Base-by-base conservation (phyloP, 176 grass and related monocot species). In the Oryza officinalis region DNA sequence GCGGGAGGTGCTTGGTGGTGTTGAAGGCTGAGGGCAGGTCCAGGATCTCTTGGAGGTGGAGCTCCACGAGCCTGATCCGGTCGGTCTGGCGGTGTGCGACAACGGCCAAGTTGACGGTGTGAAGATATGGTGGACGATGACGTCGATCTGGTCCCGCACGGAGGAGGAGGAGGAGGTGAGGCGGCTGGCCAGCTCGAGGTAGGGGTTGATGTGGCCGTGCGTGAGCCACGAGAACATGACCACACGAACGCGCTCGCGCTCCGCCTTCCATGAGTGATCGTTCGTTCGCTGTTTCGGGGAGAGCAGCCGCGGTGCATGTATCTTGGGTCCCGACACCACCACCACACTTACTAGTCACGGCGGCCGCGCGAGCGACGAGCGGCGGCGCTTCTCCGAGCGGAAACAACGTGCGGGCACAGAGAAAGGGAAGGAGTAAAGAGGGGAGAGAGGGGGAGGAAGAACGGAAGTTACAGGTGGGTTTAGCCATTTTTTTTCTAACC, bases 181-280 rank as follows among this genome's bases (percentile, higher is more conserved):
- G 59, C 89, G 77, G 11, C 63, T 66, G 4, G 92, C 94, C 5
- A 97, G 85, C 89, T 97, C 94, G 15, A 97, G 77, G 72, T 64
- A 97, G 1, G 94, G 94, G 60, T 27, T 88, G 76, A 90, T 71
- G 75, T 97, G 94, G 43, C 92, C 94, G 75, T 94, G 92, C 31
- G 90, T 92, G 20, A 97, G 89, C 94, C 92, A 94, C 46, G 90
- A 92, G 45, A 94, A 79, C 92, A 97, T 94, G 32, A 90, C 10
- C 76, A 94, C 87, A 61, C 65, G 38, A 8, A 89, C 77, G 22
- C 65, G 64, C 79, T 30, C 50, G 65, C 75, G 63, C 74, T 83
- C 61, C 5, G 65, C 72, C 31, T 85, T 77, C 87, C 87, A 89
- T 89, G 69, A 45, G 32, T 4, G 37, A 54, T 23, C 83, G 59